A percentile compares a stretch with the other conserved stretches of the same genome.
These are phyloP conservation scores for Globisporangium apiculatum DNA, from an alignment of 352 stramenopile genomes.

Conservation along the genomic window DNA sequence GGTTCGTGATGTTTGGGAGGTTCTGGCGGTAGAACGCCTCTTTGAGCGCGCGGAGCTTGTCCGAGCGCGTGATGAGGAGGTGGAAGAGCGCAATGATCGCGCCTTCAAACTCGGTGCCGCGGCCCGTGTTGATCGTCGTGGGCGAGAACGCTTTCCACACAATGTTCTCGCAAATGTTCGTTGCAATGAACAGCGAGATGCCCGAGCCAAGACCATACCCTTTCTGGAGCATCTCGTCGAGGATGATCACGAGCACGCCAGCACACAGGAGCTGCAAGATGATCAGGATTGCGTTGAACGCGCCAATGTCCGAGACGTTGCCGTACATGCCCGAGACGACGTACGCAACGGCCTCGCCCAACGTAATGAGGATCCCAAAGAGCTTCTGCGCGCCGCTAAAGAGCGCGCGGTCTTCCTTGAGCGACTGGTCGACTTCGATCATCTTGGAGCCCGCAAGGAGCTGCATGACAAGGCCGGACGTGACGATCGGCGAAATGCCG, in stretches of 20 bases:
- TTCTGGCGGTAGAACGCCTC: constrained; percentile 99
- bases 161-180: constrained; percentile 99
- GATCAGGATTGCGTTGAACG: constrained; percentile 98
- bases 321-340: constrained; percentile 99
- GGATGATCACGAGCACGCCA: constrained; percentile 98
- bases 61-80: constrained; percentile 95
- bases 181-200: constrained; percentile 99
- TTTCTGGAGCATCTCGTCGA: constrained; percentile 99
- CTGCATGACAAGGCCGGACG: constrained; percentile 99
- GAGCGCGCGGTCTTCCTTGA: constrained; percentile 98
- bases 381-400: constrained; percentile 99
- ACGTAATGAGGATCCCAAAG: constrained; percentile 99
- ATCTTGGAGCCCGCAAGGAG: constrained; percentile 96
- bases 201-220: constrained; percentile 98
- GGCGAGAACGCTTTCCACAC: constrained; percentile 99
- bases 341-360: constrained; percentile 98
- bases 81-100: constrained; percentile 99
- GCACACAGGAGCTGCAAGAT: constrained; percentile 98
- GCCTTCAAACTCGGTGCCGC: constrained; percentile 98
- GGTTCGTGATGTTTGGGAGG: constrained; percentile 98
- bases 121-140: constrained; percentile 99
- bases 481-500: constrained; percentile 98
- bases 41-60: constrained; percentile 97
- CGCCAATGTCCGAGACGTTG: constrained; percentile 96
- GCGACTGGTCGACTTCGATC: constrained; percentile 98